These are phyloP conservation scores for Anthracocystis walkeri DNA, from an alignment of 1,284 basidiomycete genomes.

Conservation along the genomic window DNA sequence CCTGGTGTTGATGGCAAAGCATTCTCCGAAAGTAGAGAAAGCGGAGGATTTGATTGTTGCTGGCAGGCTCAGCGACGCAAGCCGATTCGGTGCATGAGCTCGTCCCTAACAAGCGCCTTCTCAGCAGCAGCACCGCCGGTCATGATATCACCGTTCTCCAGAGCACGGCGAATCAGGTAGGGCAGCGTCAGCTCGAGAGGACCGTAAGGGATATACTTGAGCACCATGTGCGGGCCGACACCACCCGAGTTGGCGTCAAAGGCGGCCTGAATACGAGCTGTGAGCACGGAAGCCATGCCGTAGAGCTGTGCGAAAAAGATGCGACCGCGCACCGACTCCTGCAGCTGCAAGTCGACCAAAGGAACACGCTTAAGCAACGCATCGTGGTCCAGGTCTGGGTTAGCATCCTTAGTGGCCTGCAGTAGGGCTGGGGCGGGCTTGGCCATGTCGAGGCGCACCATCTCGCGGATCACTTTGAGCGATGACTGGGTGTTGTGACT, in stretches of 20 bases:
- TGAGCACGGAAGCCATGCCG: constrained; percentile 81
- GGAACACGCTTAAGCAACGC: constrained; percentile 28
- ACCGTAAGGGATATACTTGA: constrained; percentile 66
- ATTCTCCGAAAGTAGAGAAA: too few relatives aligned
- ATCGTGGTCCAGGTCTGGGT: constrained; percentile 1
- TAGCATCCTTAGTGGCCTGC: constrained; percentile 33
- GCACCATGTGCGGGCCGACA: constrained; percentile 71
- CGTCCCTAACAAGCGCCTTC: constrained; percentile 45
- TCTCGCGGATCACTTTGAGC: constrained; percentile 75
- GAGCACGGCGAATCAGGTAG: constrained; percentile 79
- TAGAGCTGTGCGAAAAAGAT: constrained; percentile 85
- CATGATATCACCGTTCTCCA: constrained; percentile 81
- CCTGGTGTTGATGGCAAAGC: neutral
- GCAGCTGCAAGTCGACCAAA: constrained; percentile 66
- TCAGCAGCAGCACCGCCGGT: constrained; percentile 73
- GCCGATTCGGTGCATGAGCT: constrained; percentile 45
- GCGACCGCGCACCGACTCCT: constrained; percentile 76
- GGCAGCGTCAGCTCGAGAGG: constrained; percentile 75
- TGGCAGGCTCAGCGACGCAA: constrained; percentile 27
- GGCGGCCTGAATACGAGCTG: constrained; percentile 75
- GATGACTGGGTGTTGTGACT: constrained; percentile 84
- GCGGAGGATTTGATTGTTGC: too few relatives aligned
- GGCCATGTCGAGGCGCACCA: constrained; percentile 76
- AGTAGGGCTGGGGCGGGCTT: constrained; percentile 36
- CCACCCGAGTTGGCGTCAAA: constrained; percentile 78